Conservation (phyloP, 495 filamentous ascomycete genomes). For the Pyronema domesticum region DNA sequence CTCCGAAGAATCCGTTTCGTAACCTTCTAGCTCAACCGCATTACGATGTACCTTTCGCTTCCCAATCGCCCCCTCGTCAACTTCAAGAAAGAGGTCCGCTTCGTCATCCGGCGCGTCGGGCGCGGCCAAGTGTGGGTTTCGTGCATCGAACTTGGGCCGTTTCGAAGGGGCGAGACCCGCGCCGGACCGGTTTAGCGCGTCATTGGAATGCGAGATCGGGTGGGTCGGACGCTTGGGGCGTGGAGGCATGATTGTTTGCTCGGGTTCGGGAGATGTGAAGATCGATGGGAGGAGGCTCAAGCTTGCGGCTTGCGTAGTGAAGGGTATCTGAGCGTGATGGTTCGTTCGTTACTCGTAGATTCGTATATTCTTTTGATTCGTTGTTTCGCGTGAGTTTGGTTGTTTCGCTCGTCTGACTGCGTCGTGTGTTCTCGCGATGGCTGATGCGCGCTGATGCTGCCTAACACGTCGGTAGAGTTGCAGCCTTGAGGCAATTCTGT, state of each 20-base stretch:
- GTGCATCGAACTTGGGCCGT: conserved; percentile 70
- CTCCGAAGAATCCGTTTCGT: conserved; percentile 86
- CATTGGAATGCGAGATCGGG: conserved; percentile 56
- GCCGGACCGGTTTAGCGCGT: conserved; percentile 46
- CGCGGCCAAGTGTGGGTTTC: conserved; percentile 80
- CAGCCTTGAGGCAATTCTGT: too few species aligned
- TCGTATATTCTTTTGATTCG: too few species aligned
- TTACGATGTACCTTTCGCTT: conserved; percentile 65
- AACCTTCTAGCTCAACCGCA: conserved; percentile 88
- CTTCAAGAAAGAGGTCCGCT: conserved; percentile 56
- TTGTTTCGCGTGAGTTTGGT: too few species aligned
- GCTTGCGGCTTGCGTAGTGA: too few species aligned
- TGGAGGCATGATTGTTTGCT: conserved; percentile 16
- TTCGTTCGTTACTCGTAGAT: too few species aligned
- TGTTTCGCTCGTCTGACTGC: too few species aligned
- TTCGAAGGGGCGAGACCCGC: conserved; percentile 40
- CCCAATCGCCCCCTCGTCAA: conserved; percentile 78
- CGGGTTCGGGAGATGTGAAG: too few species aligned
- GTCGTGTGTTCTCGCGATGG: too few species aligned
- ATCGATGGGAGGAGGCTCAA: too few species aligned
- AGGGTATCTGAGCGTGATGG: too few species aligned
- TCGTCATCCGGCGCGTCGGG: conserved; percentile 39
- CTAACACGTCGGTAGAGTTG: too few species aligned
- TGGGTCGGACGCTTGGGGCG: conserved; percentile 59
- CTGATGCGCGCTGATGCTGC: too few species aligned